Evolutionary conservation across 352 stramenopile species (phyloP), one percentile per base, ranked within the genome.

Genomic region (Globisporangium nunn): DNA sequence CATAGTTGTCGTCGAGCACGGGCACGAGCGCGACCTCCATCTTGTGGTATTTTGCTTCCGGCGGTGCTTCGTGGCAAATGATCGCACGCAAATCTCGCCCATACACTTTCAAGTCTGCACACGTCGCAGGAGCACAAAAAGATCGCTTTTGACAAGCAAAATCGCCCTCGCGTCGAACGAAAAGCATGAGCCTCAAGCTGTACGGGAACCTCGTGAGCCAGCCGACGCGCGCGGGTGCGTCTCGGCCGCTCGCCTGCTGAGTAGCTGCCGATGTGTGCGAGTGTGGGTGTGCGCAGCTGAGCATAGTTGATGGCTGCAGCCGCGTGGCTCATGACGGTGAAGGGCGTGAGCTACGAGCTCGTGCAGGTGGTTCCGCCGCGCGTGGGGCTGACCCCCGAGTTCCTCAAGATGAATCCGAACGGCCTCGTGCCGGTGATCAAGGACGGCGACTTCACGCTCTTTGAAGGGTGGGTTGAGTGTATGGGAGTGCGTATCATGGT

Each of bases 1-100:
- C 74, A 66, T 96, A 97, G 70, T 98, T 98, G 73, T 98, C 91
- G 5, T 71, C 75, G 35, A 97, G 71, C 48, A 97, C 81, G 41
- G 89, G 85, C 11, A 97, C 71, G 4, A 76, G 70, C 14, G 93
- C 74, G 40, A 96, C 70, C 43, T 91, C 67, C 75, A 88, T 89
- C 29, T 23, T 50, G 81, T 23, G 23, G 23, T 23, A 23, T 23
- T 6, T 46, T 23, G 41, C n/a, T 46, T 15, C 63, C 23, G 41
- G 41, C 23, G 41, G 41, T 46, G 12, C n/a, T 46, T n/a, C 11
- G 18, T 29, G 5, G 18, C 14, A 18, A 46, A 46, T 23, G 23
- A 23, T 23, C 23, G 23, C 23, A 23, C 23, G 23, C 23, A 23
- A 23, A 23, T 23, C 23, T 1, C 23, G 1, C 23, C 23, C 23